Base-by-base conservation (phyloP, 2,329 filamentous ascomycete species). In the Cladosporium sp. region DNA sequence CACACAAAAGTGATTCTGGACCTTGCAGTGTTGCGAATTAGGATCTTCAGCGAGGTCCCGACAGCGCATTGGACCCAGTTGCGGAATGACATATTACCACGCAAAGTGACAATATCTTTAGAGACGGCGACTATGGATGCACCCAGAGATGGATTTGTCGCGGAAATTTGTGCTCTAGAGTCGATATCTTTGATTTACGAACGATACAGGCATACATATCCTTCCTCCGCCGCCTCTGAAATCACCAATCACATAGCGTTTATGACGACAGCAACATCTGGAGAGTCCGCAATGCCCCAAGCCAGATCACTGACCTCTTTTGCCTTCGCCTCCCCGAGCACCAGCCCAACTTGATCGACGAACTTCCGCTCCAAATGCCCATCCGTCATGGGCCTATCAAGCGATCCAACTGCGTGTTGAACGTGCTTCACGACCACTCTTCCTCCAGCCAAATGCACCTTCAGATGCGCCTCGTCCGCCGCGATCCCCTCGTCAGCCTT, bases 391-490 rank as follows among this genome's bases (percentile, higher is more conserved):
- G 76, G 76, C 13, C 72, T 70, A 53, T 76, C 68, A 34, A 78
- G 57, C 56, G 75, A 79, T 2, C 77, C 77, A 38, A 79, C 67
- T 3, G 76, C 76, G 66, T 79, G 74, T 50, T 71, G 62, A 35
- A 80, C 64, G 59, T 77, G 72, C 56, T 73, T 76, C 43, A 72
- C 67, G 14, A 77, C 49, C 8, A 61, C 64, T 16, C 50, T 67
- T 0, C 69, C 71, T 54, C 72, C 66, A 1, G 62, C 58, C 33
- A 76, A 69, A 3, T 61, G 61, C 1, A 77, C 55, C 10, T 56
- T 64, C 33, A 77, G 61, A 46, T 65, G 63, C 8, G 69, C 68
- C 58, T 77, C 74, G 54, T 78, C 75, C 7, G 71, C 65, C 9
- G 59, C 63, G 3, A 78, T 58, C 9, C 48, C 58, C 4, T 69